These are phyloP conservation scores for Citeromyces nyonsensis DNA, from an alignment of 805 yeast species.

Conservation along the genomic window DNA sequence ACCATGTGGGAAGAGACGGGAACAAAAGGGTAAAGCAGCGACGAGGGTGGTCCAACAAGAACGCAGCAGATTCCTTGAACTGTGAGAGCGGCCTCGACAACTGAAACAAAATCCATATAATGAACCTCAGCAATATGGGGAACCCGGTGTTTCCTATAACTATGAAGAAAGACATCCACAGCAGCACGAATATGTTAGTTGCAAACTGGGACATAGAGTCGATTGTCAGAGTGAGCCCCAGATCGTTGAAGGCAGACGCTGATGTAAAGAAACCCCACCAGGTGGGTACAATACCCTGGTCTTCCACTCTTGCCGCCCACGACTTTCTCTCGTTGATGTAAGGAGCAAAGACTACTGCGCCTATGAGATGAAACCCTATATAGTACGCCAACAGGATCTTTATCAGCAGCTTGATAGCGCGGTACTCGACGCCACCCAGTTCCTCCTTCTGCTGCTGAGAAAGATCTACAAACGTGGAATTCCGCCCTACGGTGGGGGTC, in stretches of 20 bases:
- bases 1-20: constrained; percentile 91
- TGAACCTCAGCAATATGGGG: constrained; percentile 67
- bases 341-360: constrained; percentile 35
- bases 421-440: constrained; percentile 92
- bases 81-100: constrained; percentile 50
- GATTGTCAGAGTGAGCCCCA: constrained; percentile 73
- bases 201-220: constrained; percentile 64
- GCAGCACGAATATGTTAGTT: constrained; percentile 45
- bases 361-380: constrained; percentile 57
- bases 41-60: constrained; percentile 88
- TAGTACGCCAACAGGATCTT: constrained; percentile 52
- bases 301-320: constrained; percentile 27
- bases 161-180: constrained; percentile 54
- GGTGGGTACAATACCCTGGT: constrained; percentile 51
- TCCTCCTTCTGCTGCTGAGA: constrained; percentile 82
- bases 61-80: constrained; percentile 63
- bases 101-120: constrained; percentile 69
- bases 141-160: constrained; percentile 92
- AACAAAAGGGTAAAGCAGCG: constrained; percentile 89
- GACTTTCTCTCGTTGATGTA: constrained; percentile 33
- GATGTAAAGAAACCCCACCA: constrained; percentile 94
- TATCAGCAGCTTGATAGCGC: constrained; percentile 69
- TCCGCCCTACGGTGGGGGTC: constrained; percentile 85
- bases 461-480: constrained; percentile 77
- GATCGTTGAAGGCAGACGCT: constrained; percentile 68